Conservation (phyloP, 208 protist species). For the Leptomonas seymouri region DNA sequence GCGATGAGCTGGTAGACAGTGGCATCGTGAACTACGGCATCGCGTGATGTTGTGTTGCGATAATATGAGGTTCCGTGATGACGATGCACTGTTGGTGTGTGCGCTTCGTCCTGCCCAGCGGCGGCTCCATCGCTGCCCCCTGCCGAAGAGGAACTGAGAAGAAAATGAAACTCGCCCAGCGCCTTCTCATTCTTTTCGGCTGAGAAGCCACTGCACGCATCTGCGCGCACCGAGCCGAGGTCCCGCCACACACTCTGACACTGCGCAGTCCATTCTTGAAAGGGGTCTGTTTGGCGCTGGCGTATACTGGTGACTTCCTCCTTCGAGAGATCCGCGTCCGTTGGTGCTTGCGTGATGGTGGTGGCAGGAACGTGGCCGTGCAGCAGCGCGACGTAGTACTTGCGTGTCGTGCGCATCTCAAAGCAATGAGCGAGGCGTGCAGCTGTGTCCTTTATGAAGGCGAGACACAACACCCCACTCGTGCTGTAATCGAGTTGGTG, state of each 20-base stretch:
- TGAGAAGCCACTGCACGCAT: not conserved
- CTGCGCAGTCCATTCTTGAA: slow-evolving; percentile 7
- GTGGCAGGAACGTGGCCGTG: slow-evolving; percentile 56
- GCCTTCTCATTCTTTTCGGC: not conserved
- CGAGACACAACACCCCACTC: slow-evolving; percentile 88
- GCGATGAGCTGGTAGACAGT: not conserved
- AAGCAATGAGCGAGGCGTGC: slow-evolving; percentile 83
- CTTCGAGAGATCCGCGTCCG: too few species aligned
- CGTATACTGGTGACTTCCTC: too few species aligned
- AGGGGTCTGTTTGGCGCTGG: not conserved
- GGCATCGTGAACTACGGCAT: not conserved
- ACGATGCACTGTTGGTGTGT: not conserved
- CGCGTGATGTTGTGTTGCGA: not conserved
- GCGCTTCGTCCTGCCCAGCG: not conserved
- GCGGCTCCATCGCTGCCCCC: not conserved
- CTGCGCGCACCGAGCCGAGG: not conserved
- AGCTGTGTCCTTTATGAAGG: slow-evolving; percentile 82
- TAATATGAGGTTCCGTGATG: slow-evolving; percentile 1
- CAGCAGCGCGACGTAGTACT: slow-evolving; percentile 84
- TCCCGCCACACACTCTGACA: slow-evolving; percentile 17
- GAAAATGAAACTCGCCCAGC: slow-evolving; percentile 6
- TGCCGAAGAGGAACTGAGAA: slow-evolving; percentile 4
- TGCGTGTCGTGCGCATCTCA: slow-evolving; percentile 80
- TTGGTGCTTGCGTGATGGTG: not conserved
- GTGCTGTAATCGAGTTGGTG: slow-evolving; percentile 93